Base-by-base conservation (phyloP, 2,329 filamentous ascomycete species). In the Fusarium luffae region DNA sequence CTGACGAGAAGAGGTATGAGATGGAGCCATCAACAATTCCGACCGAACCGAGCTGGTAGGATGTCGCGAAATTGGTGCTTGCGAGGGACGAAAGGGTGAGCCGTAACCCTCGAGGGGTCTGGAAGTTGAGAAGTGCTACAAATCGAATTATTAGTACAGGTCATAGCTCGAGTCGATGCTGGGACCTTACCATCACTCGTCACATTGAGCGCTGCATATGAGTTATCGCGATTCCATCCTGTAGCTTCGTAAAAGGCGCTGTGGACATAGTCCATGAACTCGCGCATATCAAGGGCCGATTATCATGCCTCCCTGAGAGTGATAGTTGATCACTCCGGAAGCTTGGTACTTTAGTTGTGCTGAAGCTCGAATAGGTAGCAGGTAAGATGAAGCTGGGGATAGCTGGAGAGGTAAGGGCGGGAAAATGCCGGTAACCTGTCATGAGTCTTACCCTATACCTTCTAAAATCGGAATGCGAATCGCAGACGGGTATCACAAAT, bases 221-320 rank as follows among this genome's bases (percentile, higher is more conserved):
- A 96, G 81, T 97, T 97, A 84, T 98, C 93, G 76, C 89, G 86
- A 78, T 94, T 92, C 94, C 94, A 98, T 79, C 91, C 88, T 47
- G 94, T 94, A 59, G 92, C 91, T 78, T 92, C 87, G 80, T 93
- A 93, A 83, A 97, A 98, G 76, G 93, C 92, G 82, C 92, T 88
- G 82, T 97, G 93, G 84, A 98, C 91, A 84, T 97, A 95, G 82
- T 97, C 94, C 93, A 98, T 97, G 85, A 97, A 98, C 82, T 94
- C 92, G 83, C 96, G 90, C 94, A 98, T 98, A 56, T 82, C 76
- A 77, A 67, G 70, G 66, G 61, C 54, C 59, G 47, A 59, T 77
- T 67, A 54, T 69, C 77, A 78, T 79, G 69, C 76, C 73, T 71
- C 59, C 66, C 57, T 40, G 40, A 19, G 37, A 68, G 68, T 40